These are phyloP conservation scores for Pisolithus microcarpus DNA, from an alignment of 768 basidiomycete genomes.

Conservation along the genomic window DNA sequence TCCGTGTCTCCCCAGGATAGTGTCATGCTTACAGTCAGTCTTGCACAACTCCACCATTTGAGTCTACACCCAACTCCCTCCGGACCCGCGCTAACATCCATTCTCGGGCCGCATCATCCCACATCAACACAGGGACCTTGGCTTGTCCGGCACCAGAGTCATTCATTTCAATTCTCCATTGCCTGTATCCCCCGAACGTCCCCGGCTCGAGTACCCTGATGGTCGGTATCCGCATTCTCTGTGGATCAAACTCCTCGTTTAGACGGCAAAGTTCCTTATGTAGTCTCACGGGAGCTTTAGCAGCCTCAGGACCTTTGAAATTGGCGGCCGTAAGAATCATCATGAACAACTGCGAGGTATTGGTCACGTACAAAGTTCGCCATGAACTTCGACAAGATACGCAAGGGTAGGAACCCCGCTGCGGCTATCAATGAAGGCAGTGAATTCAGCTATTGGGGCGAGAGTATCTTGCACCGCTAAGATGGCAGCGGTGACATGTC, in stretches of 20 bases:
- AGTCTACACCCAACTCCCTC: neutral
- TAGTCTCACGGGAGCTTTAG: slow-evolving; percentile 3
- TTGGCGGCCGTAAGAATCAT: neutral
- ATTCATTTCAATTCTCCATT: neutral
- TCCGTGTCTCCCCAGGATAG: too few relatives aligned
- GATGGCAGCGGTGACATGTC: slow-evolving; percentile 8
- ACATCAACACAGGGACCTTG: slow-evolving; percentile 5
- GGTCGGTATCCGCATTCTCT: neutral
- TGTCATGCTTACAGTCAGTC: too few relatives aligned
- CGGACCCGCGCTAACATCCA: slow-evolving; percentile 10
- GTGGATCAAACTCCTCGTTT: neutral
- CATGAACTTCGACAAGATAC: slow-evolving; percentile 10
- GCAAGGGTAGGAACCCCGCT: neutral
- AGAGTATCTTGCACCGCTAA: slow-evolving; percentile 9
- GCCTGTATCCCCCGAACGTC: neutral
- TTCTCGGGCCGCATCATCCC: neutral
- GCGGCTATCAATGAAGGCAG: slow-evolving; percentile 12
- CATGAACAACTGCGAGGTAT: neutral
- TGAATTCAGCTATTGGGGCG: slow-evolving; percentile 9
- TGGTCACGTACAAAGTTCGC: slow-evolving; percentile 2
- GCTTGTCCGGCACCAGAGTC: slow-evolving; percentile 1
- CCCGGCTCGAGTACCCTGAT: slow-evolving; percentile 1
- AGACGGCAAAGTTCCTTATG: neutral
- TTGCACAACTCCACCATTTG: too few relatives aligned
- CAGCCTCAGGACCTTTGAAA: neutral